Percentiles rank a stretch among this genome's conserved stretches.
Evolutionary conservation across 2,329 filamentous ascomycete species (phyloP).

Genomic region (Colletotrichum lini): DNA sequence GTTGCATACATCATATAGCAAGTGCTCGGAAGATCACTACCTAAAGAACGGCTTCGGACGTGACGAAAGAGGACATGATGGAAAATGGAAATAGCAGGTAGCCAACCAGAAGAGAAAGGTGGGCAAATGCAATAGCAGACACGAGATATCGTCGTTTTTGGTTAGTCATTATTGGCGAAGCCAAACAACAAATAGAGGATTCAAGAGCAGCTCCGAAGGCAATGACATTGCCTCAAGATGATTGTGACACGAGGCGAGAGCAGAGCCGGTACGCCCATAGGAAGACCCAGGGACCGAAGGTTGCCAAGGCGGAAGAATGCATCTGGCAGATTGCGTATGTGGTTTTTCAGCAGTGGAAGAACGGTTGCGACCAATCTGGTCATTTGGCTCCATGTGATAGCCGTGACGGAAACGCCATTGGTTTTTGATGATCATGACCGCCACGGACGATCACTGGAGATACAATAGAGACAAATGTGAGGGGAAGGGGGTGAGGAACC

Average conservation of each 20-base stretch:
- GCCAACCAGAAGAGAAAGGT: background rate
- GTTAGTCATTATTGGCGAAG: background rate
- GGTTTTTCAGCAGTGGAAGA: background rate
- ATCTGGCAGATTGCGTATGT: background rate
- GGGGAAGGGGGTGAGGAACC: background rate
- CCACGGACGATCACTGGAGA: background rate
- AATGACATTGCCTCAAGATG: background rate
- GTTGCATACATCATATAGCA: background rate
- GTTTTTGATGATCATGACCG: background rate
- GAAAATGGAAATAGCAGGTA: background rate
- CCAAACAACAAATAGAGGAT: background rate
- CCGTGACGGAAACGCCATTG: background rate
- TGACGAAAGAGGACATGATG: slow-evolving; percentile 1
- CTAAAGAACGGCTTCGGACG: background rate
- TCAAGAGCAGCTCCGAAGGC: background rate
- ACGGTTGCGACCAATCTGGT: background rate
- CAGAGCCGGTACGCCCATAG: slow-evolving; percentile 14
- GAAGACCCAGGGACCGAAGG: background rate
- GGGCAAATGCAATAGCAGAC: slow-evolving; percentile 8
- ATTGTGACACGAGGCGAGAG: background rate
- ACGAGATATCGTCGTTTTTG: background rate
- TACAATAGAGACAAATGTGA: background rate
- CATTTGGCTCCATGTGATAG: background rate
- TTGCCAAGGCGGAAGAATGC: slow-evolving; percentile 37
- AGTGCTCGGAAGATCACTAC: background rate